Evolutionary conservation across 139 green algal species (phyloP), one percentile per base, ranked within the genome.

Genomic region (Picochlorum sp.): DNA sequence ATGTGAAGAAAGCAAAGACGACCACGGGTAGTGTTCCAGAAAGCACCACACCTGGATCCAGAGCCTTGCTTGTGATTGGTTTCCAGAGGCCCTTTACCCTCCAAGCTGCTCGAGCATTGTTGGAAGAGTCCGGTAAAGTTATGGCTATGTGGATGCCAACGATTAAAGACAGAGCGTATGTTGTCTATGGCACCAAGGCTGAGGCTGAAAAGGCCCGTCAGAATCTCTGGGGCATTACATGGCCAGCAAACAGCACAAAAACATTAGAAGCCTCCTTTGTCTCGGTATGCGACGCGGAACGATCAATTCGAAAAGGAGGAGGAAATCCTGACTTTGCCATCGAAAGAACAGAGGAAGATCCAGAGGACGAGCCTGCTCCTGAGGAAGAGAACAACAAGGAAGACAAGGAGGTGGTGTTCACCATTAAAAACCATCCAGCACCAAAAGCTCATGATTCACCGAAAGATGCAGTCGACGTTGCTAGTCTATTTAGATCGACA

Each of bases 41-140:
- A 28, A 30, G 26, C 23, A 26, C n/a, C 6, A 34, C 23, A 38
- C 63, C 70, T 4, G 26, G 69, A 8, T 76, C 75, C 0, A 47
- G 71, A 8, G 82, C 82, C 4, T 68, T 96, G 64, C 81, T 69
- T 23, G 87, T 96, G 23, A 72, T 87, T 44, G 80, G 82, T 67
- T 88, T 96, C 46, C 75, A 89, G 24, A 75, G 89, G 8, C 89
- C 89, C 2, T 92, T 94, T 69, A 86, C 74, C 1, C 80, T 87
- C 63, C 67, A 41, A 28, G 13, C 41, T 52, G 67, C 64, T 20
- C 64, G 75, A 10, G 66, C 76, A 45, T 66, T 91, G 62, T 50
- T 90, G 41, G 47, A 45, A 2, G 44, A 82, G 37, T 74, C 62
- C 21, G 82, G 84, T 28, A 75, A 69, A 26, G 50, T 91, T 1